Conservation (phyloP, 2,329 filamentous ascomycete species). For the Colletotrichum sp. region DNA sequence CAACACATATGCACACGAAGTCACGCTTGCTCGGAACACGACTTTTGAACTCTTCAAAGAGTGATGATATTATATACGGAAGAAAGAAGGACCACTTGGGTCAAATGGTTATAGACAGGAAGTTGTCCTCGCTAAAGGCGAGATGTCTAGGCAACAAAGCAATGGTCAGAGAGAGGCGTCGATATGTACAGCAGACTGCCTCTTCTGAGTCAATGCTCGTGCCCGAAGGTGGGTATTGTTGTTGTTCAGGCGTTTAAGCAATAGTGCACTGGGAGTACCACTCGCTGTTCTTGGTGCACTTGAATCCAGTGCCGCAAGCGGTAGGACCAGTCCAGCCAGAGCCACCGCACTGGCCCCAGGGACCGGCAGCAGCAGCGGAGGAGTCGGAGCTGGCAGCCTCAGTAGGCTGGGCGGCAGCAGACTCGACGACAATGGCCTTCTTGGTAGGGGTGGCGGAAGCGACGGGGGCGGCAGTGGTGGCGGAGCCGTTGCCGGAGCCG, state of each 20-base stretch:
- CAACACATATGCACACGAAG: background rate
- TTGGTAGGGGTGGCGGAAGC: background rate
- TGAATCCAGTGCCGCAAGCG: slow-evolving; percentile 26
- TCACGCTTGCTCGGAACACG: background rate
- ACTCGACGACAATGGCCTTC: background rate
- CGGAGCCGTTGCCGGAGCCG: background rate
- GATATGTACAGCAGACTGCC: background rate
- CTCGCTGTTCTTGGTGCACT: slow-evolving; percentile 28
- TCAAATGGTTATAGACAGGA: slow-evolving; percentile 6
- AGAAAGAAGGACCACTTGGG: background rate
- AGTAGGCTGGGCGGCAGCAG: background rate
- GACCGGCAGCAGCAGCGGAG: background rate
- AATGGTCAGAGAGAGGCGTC: background rate
- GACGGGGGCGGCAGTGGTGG: background rate
- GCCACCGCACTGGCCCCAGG: slow-evolving; percentile 32
- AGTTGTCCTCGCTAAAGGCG: background rate
- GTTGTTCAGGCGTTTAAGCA: background rate
- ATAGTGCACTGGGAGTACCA: slow-evolving; percentile 32
- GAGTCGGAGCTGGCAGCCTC: background rate
- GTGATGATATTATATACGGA: background rate
- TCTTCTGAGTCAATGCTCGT: background rate
- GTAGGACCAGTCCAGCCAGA: slow-evolving; percentile 27
- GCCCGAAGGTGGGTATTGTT: background rate
- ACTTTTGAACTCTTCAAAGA: background rate
- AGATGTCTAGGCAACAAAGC: background rate